Conservation (phyloP, 345 rosid genomes). For the Lumnitzera racemosa region DNA sequence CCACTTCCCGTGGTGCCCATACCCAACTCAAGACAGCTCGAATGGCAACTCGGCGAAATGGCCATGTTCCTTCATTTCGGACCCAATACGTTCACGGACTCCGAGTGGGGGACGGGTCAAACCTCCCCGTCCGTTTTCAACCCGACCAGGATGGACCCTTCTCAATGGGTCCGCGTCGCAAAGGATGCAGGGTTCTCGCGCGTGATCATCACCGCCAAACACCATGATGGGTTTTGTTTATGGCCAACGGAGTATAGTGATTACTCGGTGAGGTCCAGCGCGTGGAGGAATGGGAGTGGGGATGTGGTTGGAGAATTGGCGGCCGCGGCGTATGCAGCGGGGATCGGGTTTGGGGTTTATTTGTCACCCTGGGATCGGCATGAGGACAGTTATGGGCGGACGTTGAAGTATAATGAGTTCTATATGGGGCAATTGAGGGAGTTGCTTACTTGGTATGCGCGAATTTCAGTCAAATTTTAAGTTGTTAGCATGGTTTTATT, state of each 20-base stretch:
- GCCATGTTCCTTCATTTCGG: conserved; percentile 86
- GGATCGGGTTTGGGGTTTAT: conserved; percentile 58
- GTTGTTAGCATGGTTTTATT: background rate
- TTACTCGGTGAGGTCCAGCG: conserved; percentile 62
- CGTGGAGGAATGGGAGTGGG: conserved; percentile 61
- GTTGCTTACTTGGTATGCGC: conserved; percentile 68
- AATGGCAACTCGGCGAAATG: conserved; percentile 76
- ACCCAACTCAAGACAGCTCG: conserved; percentile 67
- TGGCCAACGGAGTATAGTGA: conserved; percentile 77
- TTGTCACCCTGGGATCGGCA: conserved; percentile 97
- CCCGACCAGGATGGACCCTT: conserved; percentile 52
- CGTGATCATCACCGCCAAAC: conserved; percentile 76
- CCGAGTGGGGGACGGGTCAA: conserved; percentile 83
- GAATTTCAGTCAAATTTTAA: background rate
- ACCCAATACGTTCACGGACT: conserved; percentile 74
- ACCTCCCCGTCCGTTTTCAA: conserved; percentile 62
- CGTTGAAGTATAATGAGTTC: conserved; percentile 76
- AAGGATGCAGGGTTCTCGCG: conserved; percentile 64
- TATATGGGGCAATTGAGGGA: conserved; percentile 85
- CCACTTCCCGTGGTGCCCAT: conserved; percentile 83
- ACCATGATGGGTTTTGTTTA: conserved; percentile 95
- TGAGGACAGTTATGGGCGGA: conserved; percentile 58
- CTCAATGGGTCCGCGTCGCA: conserved; percentile 82
- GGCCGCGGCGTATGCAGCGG: conserved; percentile 49
- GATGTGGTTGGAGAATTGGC: conserved; percentile 71